Evolutionary conservation across 2,329 filamentous ascomycete genomes (phyloP).

Genomic region (Botrytis aclada): DNA sequence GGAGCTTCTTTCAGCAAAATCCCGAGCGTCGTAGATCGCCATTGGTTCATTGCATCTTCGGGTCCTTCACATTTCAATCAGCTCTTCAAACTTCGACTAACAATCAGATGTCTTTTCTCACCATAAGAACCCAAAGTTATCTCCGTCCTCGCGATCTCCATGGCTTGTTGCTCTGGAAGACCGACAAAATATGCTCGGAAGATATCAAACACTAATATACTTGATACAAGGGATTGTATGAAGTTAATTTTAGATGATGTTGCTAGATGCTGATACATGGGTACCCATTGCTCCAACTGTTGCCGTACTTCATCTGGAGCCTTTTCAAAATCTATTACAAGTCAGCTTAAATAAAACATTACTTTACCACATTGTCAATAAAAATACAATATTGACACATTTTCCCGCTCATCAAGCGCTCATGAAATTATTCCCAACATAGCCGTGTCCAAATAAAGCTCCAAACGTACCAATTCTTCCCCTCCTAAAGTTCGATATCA

Average conservation of each 20-base stretch:
- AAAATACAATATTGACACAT: not conserved
- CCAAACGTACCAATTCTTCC: slow-evolving; percentile 48
- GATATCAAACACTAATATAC: slow-evolving; percentile 57
- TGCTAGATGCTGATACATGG: slow-evolving; percentile 55
- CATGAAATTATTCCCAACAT: not conserved
- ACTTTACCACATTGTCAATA: not conserved
- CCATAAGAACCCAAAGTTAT: slow-evolving; percentile 30
- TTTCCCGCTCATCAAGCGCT: not conserved
- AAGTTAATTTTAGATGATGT: slow-evolving; percentile 57
- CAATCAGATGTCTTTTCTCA: slow-evolving; percentile 18
- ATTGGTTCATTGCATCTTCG: slow-evolving; percentile 58
- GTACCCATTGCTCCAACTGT: slow-evolving; percentile 50
- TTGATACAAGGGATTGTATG: slow-evolving; percentile 60
- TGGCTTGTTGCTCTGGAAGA: slow-evolving; percentile 52
- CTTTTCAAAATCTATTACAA: slow-evolving; percentile 44
- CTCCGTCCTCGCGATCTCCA: slow-evolving; percentile 43
- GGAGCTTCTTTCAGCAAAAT: slow-evolving; percentile 54
- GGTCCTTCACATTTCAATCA: slow-evolving; percentile 40
- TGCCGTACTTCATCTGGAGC: slow-evolving; percentile 43
- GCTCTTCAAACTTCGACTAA: not conserved
- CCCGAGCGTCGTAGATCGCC: slow-evolving; percentile 62
- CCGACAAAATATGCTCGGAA: slow-evolving; percentile 65
- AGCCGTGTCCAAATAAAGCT: not conserved
- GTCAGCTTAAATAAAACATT: not conserved
- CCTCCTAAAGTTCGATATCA: slow-evolving; percentile 65